A percentile compares a stretch with the other conserved stretches of the same genome.
phyloP scores from a whole-genome alignment of 495 filamentous ascomycete species.

The Xylaria telfairii region DNA sequence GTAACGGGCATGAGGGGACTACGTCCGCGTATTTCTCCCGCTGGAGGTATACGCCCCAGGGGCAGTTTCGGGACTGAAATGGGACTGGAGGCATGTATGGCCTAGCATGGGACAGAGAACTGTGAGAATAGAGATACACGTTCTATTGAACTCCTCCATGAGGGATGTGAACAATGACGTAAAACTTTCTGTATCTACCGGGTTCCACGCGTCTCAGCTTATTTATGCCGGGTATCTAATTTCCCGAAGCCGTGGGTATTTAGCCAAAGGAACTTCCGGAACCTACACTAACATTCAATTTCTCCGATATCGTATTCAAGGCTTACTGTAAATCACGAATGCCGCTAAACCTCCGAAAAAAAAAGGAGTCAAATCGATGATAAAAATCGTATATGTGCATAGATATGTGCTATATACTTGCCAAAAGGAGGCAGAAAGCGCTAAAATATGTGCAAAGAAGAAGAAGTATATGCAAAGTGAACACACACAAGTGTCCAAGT shows the following conservation, averaged over 20 bases:
- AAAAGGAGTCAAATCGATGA: no score
- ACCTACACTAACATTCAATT: no score
- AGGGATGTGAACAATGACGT: not conserved
- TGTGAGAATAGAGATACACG: not conserved
- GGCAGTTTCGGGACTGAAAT: slow-evolving; percentile 47
- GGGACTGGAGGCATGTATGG: not conserved
- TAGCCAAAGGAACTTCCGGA: not conserved
- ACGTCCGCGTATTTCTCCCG: slow-evolving; percentile 51
- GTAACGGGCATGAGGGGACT: slow-evolving; percentile 51
- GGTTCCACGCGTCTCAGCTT: not conserved
- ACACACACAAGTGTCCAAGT: slow-evolving; percentile 10
- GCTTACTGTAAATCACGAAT: no score
- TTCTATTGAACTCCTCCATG: not conserved
- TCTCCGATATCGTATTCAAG: no score
- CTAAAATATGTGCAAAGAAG: slow-evolving; percentile 33
- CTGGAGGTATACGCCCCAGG: slow-evolving; percentile 53
- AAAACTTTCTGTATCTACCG: not conserved
- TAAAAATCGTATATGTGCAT: not conserved
- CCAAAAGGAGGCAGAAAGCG: not conserved
- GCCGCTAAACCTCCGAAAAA: no score
- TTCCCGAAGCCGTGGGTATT: no score
- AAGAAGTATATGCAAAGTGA: slow-evolving; percentile 27
- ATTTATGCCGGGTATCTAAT: not conserved
- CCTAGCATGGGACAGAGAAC: not conserved
- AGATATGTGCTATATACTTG: slow-evolving; percentile 22